phyloP scores from a whole-genome alignment of 176 grass and related monocot genomes.

The Carex parvula region DNA sequence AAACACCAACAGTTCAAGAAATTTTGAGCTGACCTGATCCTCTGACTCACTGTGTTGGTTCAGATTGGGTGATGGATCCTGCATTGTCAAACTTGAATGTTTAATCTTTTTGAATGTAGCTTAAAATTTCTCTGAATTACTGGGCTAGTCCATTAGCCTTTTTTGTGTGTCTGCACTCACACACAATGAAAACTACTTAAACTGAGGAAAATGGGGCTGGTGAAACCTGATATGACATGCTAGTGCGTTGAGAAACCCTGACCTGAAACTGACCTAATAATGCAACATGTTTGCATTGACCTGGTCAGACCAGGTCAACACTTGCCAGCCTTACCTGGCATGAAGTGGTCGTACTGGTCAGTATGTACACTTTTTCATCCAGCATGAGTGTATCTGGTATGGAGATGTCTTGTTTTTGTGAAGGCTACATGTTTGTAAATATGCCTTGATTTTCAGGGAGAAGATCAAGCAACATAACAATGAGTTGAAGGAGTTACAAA shows the following conservation, averaged over 20 bases:
- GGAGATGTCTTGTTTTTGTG: neutral
- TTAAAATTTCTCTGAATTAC: neutral
- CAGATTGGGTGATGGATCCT: slow-evolving; percentile 6
- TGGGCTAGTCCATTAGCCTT: neutral
- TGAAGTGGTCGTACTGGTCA: neutral
- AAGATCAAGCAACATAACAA: slow-evolving; percentile 59
- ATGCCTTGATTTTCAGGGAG: slow-evolving; percentile 44
- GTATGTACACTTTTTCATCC: neutral
- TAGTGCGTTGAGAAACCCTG: neutral
- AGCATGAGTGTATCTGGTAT: neutral
- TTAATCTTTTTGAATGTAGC: neutral
- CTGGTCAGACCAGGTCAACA: neutral
- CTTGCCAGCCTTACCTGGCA: neutral
- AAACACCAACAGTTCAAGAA: neutral
- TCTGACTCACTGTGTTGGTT: neutral
- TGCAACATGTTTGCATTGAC: neutral
- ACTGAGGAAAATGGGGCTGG: neutral
- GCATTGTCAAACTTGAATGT: slow-evolving; percentile 5
- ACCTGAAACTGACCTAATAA: neutral
- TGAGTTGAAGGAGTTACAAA: slow-evolving; percentile 63
- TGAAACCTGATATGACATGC: neutral
- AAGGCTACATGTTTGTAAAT: neutral
- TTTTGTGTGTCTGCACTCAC: neutral
- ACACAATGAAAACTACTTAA: neutral
- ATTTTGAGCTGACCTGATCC: neutral